Evolutionary conservation across 1,139 yeast species (phyloP), one percentile per base, ranked within the genome.

Genomic region (Diutina rugosa): DNA sequence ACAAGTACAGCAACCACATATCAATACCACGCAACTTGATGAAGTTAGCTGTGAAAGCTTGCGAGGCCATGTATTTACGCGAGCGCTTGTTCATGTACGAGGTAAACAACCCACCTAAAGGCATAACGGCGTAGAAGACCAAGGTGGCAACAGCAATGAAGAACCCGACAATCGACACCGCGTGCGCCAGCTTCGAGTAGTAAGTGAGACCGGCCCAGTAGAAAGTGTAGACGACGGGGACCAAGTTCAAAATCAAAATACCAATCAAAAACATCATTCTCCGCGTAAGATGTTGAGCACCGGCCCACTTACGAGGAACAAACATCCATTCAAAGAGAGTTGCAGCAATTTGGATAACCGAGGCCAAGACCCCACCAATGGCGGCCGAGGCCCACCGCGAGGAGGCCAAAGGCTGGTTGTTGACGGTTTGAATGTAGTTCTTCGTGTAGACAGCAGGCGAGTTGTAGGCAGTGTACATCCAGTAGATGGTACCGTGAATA

Each of bases 251-350:
- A 56, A 79, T 74, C 60, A 91, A 77, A 61, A 91, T 81, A 56
- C 83, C 63, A 58, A 85, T 64, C 69, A 93, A 73, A 69, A 91
- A 87, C 76, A 85, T 67, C 65, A 93, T 77, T 70, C 99, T 87
- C 72, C 97, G 87, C 55, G 90, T 76, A 69, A 93, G 81, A 70
- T 90, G 97, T 75, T 93, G 98, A 71, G 98, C 98, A 72, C 99
- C 99, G 44, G 98, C 95, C 99, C 99, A 93, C 66, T 87, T 84
- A 75, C 98, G 85, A 61, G 99, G 99, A 61, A 93, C 99, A 68
- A 90, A 93, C 70, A 85, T 79, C 97, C 97, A 95, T 74, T 93
- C 99, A 65, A 88, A 83, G 55, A 90, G 59, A 28, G 99, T 93
- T 56, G 99, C 99, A 59, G 82, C 63, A 61, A 95, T 80, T 74